Evolutionary conservation across 2,329 filamentous ascomycete genomes (phyloP), one percentile per base, ranked within the genome.

Genomic region (Xylariales sp.): DNA sequence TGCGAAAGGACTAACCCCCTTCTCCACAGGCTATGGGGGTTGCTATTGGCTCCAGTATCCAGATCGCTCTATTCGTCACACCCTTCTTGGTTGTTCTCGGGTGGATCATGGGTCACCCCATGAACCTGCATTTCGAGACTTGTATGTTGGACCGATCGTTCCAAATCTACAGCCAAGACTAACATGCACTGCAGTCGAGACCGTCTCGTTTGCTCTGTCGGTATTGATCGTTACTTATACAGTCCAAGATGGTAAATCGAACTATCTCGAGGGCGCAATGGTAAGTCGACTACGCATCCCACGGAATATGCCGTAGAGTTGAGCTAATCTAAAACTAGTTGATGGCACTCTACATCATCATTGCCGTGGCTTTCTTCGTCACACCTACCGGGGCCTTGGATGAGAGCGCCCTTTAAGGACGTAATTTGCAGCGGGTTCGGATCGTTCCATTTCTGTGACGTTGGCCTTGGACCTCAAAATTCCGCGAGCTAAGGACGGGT

Each of bases 231-330:
- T 88, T 24, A 86, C 78, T 43, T 89, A 80, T 62, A 85, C 77
- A 3, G 83, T 90, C 31, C 82, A 87, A 57, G 87, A 91, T 56
- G 87, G 87, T 55, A 87, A 86, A 62, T 87, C 82, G 11, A 93
- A 91, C 62, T 91, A 91, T 52, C 76, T 91, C 16, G 86, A 91
- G 61, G 86, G 86, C 32, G 84, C 84, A 35, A 85, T 91, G 78
- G 74, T 81, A 60, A 52, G 63, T 46, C 15, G 19, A 8, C 12
- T 10, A 15, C 22, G 18, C 16, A 3, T 3, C 22, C 20, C 15
- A 21, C 19, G 35, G 1, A 15, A 21, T 19, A n/a, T 32, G 4
- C 22, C 9, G 1, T 3, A 36, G 31, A 11, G 35, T 29, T 24
- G 12, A 10, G 9, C 19, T 24, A 21, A 39, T 14, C 4, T 11